Evolutionary conservation across 2,329 filamentous ascomycete species (phyloP).

Genomic region (Pseudophaeomoniella oleicola): DNA sequence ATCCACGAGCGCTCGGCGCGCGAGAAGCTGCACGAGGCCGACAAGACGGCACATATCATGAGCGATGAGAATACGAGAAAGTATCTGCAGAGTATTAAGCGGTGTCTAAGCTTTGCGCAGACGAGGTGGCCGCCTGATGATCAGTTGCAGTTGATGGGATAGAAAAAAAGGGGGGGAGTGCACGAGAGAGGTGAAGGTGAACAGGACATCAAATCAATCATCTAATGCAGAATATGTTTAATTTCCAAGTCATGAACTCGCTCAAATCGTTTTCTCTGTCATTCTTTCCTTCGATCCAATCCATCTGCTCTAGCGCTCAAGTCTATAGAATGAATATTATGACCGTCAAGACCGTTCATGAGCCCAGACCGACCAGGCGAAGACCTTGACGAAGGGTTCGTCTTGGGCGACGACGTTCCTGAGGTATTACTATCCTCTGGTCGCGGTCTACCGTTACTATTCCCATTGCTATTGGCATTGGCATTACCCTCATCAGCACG

Average conservation of each 20-base stretch:
- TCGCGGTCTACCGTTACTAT: too few species aligned
- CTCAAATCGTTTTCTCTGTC: not conserved
- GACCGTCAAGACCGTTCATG: conserved; percentile 25
- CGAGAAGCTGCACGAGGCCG: conserved; percentile 78
- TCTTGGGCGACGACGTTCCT: conserved; percentile 5
- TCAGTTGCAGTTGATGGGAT: conserved; percentile 88
- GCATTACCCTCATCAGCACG: conserved; percentile 9
- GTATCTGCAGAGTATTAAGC: conserved; percentile 93
- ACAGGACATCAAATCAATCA: too few species aligned
- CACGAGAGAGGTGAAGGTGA: too few species aligned
- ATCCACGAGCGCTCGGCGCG: conserved; percentile 94
- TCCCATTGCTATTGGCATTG: conserved; percentile 8
- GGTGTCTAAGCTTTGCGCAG: conserved; percentile 91
- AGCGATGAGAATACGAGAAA: conserved; percentile 92
- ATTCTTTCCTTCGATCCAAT: not conserved
- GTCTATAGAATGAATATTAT: conserved; percentile 9
- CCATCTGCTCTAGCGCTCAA: not conserved
- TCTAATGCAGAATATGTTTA: too few species aligned
- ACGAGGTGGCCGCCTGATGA: conserved; percentile 92
- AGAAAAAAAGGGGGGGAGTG: conserved; percentile 10
- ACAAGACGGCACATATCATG: conserved; percentile 82
- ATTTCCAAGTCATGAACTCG: too few species aligned
- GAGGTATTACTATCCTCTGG: not conserved
- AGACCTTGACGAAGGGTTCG: conserved; percentile 6
- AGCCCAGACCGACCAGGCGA: conserved; percentile 15